These are phyloP conservation scores for Fusarium irregulare DNA, from an alignment of 2,329 filamentous ascomycete species.

Conservation along the genomic window DNA sequence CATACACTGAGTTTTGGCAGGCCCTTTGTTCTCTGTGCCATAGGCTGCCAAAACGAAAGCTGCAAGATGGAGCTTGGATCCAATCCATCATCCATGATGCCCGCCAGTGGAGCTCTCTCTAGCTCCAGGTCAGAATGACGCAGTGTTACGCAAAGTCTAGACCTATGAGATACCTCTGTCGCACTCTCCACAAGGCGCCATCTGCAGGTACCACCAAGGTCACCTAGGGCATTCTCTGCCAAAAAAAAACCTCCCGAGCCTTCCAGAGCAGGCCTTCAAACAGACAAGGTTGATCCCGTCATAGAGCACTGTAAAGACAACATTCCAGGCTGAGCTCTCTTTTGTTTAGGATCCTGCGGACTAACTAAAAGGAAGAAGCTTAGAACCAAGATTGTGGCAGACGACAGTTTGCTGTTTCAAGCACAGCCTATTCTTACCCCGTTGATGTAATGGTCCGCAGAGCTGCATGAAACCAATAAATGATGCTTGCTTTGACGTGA, in stretches of 20 bases:
- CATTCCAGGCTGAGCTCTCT: constrained; percentile 22
- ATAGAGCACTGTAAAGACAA: constrained; percentile 34
- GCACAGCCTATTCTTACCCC: background rate
- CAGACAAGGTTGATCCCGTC: constrained; percentile 33
- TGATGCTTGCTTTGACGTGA: constrained; percentile 46
- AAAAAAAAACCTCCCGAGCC: background rate
- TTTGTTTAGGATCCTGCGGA: background rate
- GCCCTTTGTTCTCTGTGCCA: background rate
- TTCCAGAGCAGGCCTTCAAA: constrained; percentile 17
- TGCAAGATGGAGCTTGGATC: constrained; percentile 38
- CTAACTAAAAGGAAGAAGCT: background rate
- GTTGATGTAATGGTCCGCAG: constrained; percentile 11
- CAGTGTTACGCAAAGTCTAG: constrained; percentile 25
- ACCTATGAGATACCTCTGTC: constrained; percentile 25
- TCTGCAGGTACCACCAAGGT: constrained; percentile 34
- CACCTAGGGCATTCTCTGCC: constrained; percentile 10
- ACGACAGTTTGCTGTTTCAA: constrained; percentile 23
- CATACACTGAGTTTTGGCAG: background rate
- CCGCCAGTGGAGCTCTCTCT: constrained; percentile 35
- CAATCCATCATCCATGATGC: constrained; percentile 27
- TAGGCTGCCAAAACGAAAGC: constrained; percentile 6
- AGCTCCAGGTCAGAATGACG: constrained; percentile 37
- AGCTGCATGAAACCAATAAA: constrained; percentile 32
- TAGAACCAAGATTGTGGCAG: constrained; percentile 11
- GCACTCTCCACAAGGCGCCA: background rate